These are phyloP conservation scores for Lyophyllum atratum DNA, from an alignment of 768 basidiomycete genomes.

Conservation along the genomic window DNA sequence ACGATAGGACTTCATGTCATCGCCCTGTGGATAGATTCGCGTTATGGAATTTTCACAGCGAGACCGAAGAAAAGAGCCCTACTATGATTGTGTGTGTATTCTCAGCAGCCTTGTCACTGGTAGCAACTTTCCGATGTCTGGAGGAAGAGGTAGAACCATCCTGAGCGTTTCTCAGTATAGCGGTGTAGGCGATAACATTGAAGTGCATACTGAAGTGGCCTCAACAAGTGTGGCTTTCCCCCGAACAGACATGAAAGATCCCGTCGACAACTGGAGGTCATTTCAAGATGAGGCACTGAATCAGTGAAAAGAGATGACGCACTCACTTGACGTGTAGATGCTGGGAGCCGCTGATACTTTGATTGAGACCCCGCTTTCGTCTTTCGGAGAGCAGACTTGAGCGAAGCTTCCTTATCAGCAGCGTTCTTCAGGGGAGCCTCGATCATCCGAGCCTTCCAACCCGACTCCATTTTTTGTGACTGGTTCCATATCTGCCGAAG, in stretches of 20 bases:
- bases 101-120: no score
- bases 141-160: neutral
- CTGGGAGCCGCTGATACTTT: neutral
- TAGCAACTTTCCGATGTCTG: no score
- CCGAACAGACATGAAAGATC: neutral
- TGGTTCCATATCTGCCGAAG: conserved; percentile 21
- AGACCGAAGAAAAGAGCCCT: no score
- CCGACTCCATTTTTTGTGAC: conserved; percentile 23
- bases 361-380: neutral
- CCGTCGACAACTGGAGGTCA: neutral
- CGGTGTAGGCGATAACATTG: neutral
- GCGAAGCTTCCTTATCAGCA: neutral
- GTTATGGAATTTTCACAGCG: no score
- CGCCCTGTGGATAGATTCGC: no score
- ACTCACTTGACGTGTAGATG: neutral
- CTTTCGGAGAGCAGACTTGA: neutral
- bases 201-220: neutral
- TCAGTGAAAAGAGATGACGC: neutral
- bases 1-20: no score
- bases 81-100: no score
- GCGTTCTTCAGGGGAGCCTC: neutral
- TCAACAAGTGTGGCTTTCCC: neutral
- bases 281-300: neutral
- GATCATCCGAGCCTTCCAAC: conserved; percentile 4
- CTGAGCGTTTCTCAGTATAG: neutral